Percentiles rank a stretch among this genome's conserved stretches.
Evolutionary conservation across 495 filamentous ascomycete genomes (phyloP).

Genomic region (Clohesyomyces aquaticus): DNA sequence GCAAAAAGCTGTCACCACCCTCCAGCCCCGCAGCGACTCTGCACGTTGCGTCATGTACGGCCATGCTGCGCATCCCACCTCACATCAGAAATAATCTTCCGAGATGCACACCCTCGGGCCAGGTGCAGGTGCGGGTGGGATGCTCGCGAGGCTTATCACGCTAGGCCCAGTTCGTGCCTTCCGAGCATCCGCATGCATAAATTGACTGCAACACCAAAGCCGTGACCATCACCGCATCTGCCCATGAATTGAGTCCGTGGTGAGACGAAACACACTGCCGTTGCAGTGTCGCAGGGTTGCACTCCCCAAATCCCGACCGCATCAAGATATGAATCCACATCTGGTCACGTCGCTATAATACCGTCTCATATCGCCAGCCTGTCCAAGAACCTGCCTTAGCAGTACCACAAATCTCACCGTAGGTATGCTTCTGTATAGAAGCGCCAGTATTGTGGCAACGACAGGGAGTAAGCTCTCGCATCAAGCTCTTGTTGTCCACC

Average conservation of each 20-base stretch:
- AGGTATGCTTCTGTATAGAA: no score
- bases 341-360: no score
- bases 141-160: neutral
- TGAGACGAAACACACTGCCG: neutral
- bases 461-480: no score
- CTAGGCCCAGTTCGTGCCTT: neutral
- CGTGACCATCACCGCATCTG: no score
- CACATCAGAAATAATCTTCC: slow-evolving; percentile 20
- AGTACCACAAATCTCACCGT: no score
- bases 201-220: neutral
- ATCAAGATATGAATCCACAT: no score
- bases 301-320: neutral
- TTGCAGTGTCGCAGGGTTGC: neutral
- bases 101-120: neutral
- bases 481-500: no score
- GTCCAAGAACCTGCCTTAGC: no score
- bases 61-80: slow-evolving; percentile 4
- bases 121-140: neutral
- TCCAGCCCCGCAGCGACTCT: neutral
- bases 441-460: no score
- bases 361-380: no score
- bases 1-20: no score
- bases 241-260: neutral
- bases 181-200: neutral
- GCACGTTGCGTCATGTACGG: slow-evolving; percentile 25